Evolutionary conservation across 148 eudicot genomes (phyloP).

Genomic region (Camellia granthamiana): DNA sequence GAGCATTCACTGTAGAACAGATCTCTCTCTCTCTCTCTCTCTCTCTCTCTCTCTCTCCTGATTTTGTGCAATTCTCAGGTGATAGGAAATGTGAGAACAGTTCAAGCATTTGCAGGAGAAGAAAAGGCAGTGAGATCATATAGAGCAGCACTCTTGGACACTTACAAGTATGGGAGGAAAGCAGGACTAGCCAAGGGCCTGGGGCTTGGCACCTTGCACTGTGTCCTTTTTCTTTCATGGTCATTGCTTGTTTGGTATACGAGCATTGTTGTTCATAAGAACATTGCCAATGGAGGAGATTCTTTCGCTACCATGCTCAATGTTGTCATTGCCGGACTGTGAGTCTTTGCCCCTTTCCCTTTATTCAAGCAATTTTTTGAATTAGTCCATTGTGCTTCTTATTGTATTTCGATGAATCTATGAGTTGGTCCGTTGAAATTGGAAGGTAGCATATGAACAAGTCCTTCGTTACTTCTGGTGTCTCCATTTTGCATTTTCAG

Average conservation of each 20-base stretch:
- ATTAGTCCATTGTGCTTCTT: background rate
- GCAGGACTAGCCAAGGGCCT: constrained; percentile 95
- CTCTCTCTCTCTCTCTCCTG: background rate
- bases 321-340: constrained; percentile 95
- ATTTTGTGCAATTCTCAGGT: constrained; percentile 42
- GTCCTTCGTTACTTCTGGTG: background rate
- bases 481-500: too few relatives aligned
- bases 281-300: constrained; percentile 85
- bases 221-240: constrained; percentile 94
- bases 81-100: constrained; percentile 92
- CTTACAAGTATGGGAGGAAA: constrained; percentile 78
- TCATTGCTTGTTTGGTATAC: constrained; percentile 96
- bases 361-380: background rate
- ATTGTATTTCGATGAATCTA: background rate
- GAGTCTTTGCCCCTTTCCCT: constrained; percentile 29
- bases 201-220: constrained; percentile 83
- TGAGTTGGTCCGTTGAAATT: background rate
- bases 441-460: background rate
- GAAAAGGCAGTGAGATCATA: constrained; percentile 76
- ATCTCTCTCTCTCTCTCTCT: background rate
- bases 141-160: constrained; percentile 54
- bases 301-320: constrained; percentile 99
- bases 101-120: constrained; percentile 94
- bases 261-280: constrained; percentile 84
- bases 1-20: background rate